Percentiles rank a stretch among this genome's conserved stretches.
Conservation (phyloP, 345 rosid genomes). For the Syzygium grande region DNA sequence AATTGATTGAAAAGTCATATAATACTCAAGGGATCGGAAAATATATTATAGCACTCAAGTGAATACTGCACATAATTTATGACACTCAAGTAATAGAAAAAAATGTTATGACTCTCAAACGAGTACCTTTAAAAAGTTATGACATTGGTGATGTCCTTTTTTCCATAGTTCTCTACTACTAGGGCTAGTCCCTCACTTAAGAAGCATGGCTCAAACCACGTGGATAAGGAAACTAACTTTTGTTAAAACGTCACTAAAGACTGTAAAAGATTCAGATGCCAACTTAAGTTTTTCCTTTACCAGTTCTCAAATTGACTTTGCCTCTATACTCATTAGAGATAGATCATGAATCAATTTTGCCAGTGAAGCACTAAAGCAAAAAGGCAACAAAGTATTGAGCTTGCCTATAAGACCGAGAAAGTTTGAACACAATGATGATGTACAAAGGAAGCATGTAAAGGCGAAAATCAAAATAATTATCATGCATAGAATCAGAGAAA, state of each 20-base stretch:
- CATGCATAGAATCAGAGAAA: neutral
- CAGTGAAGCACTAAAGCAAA: neutral
- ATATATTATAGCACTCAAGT: no score
- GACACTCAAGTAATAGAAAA: no score
- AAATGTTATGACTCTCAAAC: no score
- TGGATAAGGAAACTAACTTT: neutral
- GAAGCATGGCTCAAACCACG: neutral
- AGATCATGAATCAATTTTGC: neutral
- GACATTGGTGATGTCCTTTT: no score
- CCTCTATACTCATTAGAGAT: neutral
- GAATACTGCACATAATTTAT: no score
- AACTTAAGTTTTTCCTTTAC: neutral
- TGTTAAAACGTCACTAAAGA: neutral
- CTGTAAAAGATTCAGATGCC: neutral
- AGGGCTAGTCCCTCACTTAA: neutral
- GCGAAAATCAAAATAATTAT: neutral
- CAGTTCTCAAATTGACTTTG: neutral
- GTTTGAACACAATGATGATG: neutral
- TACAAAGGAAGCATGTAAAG: neutral
- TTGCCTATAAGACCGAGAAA: neutral
- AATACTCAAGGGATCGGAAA: no score
- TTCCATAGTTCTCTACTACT: neutral
- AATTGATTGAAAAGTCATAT: no score
- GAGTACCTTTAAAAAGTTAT: no score
- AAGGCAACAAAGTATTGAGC: neutral